Base-by-base conservation (phyloP, 73 alveolate species). In the Paramecium sonneborni region DNA sequence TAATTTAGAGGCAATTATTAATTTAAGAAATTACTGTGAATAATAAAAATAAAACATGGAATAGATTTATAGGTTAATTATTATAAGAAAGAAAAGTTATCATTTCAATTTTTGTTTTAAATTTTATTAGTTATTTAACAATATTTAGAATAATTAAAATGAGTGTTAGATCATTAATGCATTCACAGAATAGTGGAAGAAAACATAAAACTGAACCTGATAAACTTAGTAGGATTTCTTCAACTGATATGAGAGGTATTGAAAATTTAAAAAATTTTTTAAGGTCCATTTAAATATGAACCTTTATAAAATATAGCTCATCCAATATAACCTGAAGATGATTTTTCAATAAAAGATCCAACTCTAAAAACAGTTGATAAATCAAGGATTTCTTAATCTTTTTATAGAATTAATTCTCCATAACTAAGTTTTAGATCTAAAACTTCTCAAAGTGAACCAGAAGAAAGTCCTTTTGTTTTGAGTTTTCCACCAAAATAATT, bases 281-380 rank as follows among this genome's bases (percentile, higher is more conserved):
- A 4, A 79, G 90, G 90, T 23, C 90, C 90, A 39, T 79, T 79
- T 18, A 30, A 43, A 46, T 79, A 41, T 44, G 90, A 26, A 24
- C 72, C 84, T 30, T 46, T 44, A 14, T 39, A 79, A 41, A 41
- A 24, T 24, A 43, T 79, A 20, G 43, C 44, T 3, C 90, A 79
- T 79, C 90, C 90, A 24, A 79, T 79, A 30, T 79, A 79, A 79
- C 90, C 90, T 6, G 72, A 79, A 5, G 90, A 79, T 79, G 90
- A 79, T 79, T 15, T 79, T 79, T 79, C 90, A 41, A 44, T 79
- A 1, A 23, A 44, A 18, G 90, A 79, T 79, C 90, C 69, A 20
- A 79, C 90, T 20, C n/a, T 79, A 1, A 79, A 44, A 79, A 79
- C 90, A 24, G 69, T 79, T 2, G 72, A 79, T 21, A 21, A 62